Conservation (phyloP, 2,329 filamentous ascomycete species). For the Cadophora luteo-olivacea region DNA sequence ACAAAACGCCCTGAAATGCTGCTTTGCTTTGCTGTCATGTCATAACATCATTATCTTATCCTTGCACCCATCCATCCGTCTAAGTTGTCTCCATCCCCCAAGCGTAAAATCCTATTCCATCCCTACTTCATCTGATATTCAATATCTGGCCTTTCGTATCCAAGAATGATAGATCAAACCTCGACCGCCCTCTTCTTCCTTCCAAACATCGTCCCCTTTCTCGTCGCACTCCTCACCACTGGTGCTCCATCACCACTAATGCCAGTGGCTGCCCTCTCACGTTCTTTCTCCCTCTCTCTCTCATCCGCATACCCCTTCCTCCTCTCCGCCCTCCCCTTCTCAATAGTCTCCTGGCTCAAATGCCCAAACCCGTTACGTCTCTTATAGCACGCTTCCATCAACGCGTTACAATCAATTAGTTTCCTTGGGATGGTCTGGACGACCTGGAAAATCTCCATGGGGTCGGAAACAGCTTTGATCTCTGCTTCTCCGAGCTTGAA, state of each 20-base stretch:
- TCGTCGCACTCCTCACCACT: constrained; percentile 17
- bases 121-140: too few species aligned
- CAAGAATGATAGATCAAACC: background rate
- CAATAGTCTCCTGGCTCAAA: constrained; percentile 81
- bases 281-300: constrained; percentile 35
- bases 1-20: constrained; percentile 12
- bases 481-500: constrained; percentile 88
- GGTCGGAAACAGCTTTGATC: constrained; percentile 80
- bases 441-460: constrained; percentile 95
- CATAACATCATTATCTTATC: constrained; percentile 2
- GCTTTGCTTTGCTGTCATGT: background rate
- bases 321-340: constrained; percentile 74
- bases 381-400: constrained; percentile 85
- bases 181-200: constrained; percentile 25
- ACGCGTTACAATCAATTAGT: constrained; percentile 79
- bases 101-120: too few species aligned
- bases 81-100: too few species aligned
- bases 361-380: constrained; percentile 81
- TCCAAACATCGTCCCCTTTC: constrained; percentile 24
- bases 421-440: constrained; percentile 86
- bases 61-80: background rate
- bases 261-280: constrained; percentile 1
- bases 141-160: background rate
- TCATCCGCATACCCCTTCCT: constrained; percentile 53
- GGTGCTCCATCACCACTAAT: constrained; percentile 10